Evolutionary conservation across 176 grass and related monocot species (phyloP).

Genomic region (Poa annua): DNA sequence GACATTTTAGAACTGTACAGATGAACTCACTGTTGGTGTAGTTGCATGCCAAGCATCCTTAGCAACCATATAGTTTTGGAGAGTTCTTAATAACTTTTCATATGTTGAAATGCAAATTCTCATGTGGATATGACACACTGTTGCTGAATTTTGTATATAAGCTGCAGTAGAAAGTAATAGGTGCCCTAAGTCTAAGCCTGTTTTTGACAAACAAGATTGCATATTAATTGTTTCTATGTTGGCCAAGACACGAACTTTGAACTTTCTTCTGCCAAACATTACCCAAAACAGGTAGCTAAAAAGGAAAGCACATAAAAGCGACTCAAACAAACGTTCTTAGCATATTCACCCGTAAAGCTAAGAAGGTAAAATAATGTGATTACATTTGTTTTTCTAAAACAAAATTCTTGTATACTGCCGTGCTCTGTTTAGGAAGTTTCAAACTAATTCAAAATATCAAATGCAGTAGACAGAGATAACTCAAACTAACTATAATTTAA

Average conservation of each 20-base stretch:
- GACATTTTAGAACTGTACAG: background rate
- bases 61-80: background rate
- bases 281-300: constrained; percentile 20
- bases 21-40: background rate
- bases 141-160: background rate
- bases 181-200: background rate
- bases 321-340: background rate
- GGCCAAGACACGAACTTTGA: background rate
- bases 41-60: background rate
- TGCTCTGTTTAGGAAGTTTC: background rate
- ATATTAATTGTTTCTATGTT: background rate
- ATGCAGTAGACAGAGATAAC: background rate
- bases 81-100: background rate
- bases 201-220: background rate
- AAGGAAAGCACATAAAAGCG: constrained; percentile 13
- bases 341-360: background rate
- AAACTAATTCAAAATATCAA: background rate
- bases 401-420: background rate
- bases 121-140: background rate
- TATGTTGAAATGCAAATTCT: background rate
- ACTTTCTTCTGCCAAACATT: constrained; percentile 8
- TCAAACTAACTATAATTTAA: background rate
- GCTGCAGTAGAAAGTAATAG: background rate
- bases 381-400: background rate
- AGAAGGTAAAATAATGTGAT: background rate